A percentile compares a stretch with the other conserved stretches of the same genome.
These are phyloP conservation scores for Quercus phellos DNA, from an alignment of 331 rosid species.

Conservation along the genomic window DNA sequence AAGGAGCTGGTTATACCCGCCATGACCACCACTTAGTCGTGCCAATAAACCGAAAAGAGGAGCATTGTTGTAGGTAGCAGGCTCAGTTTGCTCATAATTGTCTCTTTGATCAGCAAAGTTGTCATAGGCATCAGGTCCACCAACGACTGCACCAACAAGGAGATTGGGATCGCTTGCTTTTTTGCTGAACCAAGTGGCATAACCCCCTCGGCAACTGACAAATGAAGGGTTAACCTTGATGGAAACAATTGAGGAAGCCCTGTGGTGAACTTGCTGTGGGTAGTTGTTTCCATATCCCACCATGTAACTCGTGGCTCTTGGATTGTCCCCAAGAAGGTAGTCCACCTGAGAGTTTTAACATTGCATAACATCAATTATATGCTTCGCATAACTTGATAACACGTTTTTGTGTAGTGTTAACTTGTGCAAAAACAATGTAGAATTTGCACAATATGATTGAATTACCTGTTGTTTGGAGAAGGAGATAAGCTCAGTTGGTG, in stretches of 20 bases:
- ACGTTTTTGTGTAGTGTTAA: too few relatives aligned
- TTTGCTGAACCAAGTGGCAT: slow-evolving; percentile 80
- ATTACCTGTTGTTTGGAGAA: slow-evolving; percentile 78
- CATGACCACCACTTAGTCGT: slow-evolving; percentile 58
- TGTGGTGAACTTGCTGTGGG: slow-evolving; percentile 87
- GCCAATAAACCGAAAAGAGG: slow-evolving; percentile 87
- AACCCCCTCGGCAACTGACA: slow-evolving; percentile 86
- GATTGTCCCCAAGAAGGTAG: slow-evolving; percentile 93
- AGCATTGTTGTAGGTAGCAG: slow-evolving; percentile 99
- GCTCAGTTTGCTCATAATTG: slow-evolving; percentile 93
- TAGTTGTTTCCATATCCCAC: slow-evolving; percentile 91
- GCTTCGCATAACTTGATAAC: too few relatives aligned
- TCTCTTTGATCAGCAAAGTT: slow-evolving; percentile 93
- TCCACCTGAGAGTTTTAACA: slow-evolving; percentile 58
- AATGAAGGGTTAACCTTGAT: slow-evolving; percentile 64
- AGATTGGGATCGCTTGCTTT: slow-evolving; percentile 77
- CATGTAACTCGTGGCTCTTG: slow-evolving; percentile 96
- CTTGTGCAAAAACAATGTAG: too few relatives aligned
- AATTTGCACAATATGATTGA: neutral
- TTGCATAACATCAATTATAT: neutral
- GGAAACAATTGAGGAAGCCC: slow-evolving; percentile 94
- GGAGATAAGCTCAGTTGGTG: slow-evolving; percentile 66
- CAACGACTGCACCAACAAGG: slow-evolving; percentile 83
- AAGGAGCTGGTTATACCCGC: slow-evolving; percentile 76
- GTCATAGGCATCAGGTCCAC: slow-evolving; percentile 98